Base-by-base conservation (phyloP, 78 protist species). In the Polysphondylium violaceum region DNA sequence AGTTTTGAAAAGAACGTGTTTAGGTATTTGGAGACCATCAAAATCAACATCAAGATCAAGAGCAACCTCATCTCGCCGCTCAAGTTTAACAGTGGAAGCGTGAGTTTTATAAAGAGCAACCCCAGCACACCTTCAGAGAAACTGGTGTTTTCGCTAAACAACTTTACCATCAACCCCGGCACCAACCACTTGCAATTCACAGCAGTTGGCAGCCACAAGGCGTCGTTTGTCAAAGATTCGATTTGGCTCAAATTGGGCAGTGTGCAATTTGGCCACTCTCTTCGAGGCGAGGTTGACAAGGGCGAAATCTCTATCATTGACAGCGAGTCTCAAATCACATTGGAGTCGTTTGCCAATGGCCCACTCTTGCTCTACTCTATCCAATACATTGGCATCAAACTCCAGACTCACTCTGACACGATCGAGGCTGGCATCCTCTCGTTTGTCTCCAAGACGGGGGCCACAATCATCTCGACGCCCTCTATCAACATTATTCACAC, bases 141-240 rank as follows among this genome's bases (percentile, higher is more conserved):
- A 33, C 16, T 83, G 9, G 50, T 63, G 11, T 83, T 83, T 47
- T 33, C 33, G 11, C 31, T 71, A 27, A 69, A 31, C 11, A 72
- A 83, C n/a, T 83, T 83, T 60, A 23, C 40, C 0, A 41, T 83
- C 29, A 21, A 83, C 23, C 91, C 91, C 1, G 91, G 91, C 44
- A 25, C 27, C 33, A 79, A 79, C 17, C 1, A 79, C 40, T 79
- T n/a, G 23, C 51, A 51, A 55, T 79, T 79, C 60, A 38, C 76
- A 1, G 47, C 89, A 0, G 4, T 76, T 7, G 89, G 60, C 2
- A 27, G 81, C 51, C 40, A 5, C 1, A 83, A 83, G 44, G 51
- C 79, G 17, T 23, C 79, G 19, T 83, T 83, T 69, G 73, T 83
- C 1, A 83, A 83, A 35, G 91, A 83, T 21, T 83, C 91, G 3